Conservation (phyloP, 2,329 filamentous ascomycete species). For the Paramyrothecium roridum region DNA sequence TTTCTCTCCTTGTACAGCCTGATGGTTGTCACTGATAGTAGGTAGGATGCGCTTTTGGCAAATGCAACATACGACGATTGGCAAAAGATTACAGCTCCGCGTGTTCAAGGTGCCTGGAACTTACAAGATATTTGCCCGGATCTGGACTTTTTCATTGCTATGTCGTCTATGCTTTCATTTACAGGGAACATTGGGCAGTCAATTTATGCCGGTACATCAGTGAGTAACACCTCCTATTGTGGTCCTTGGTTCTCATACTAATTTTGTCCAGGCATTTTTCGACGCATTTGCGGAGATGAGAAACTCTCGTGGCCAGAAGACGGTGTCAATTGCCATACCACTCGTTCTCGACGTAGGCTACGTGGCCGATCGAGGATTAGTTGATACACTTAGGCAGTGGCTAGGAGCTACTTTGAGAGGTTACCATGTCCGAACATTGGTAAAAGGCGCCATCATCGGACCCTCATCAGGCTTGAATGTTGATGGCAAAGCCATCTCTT, state of each 20-base stretch:
- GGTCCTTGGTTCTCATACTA: neutral
- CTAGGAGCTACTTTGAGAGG: constrained; percentile 1
- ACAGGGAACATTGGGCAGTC: constrained; percentile 32
- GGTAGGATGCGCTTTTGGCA: constrained; percentile 13
- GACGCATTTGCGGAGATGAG: constrained; percentile 33
- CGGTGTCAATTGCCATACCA: constrained; percentile 2
- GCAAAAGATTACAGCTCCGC: constrained; percentile 19
- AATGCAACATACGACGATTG: constrained; percentile 32
- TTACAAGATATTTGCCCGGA: constrained; percentile 21
- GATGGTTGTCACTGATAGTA: too few relatives aligned
- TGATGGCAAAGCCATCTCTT: neutral
- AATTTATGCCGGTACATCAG: constrained; percentile 34
- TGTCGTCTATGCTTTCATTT: constrained; percentile 29
- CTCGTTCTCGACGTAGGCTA: constrained; percentile 4
- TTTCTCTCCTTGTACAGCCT: constrained; percentile 3
- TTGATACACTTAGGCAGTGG: constrained; percentile 2
- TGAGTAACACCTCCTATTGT: too few relatives aligned
- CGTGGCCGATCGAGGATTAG: constrained; percentile 1
- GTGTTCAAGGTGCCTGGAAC: constrained; percentile 31
- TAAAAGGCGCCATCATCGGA: constrained; percentile 2
- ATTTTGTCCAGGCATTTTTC: constrained; percentile 29
- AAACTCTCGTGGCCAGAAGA: neutral
- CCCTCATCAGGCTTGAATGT: neutral
- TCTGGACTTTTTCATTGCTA: constrained; percentile 35
- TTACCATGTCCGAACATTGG: constrained; percentile 1